Conservation (phyloP, 768 basidiomycete species). For the Tulasnella sp. region DNA sequence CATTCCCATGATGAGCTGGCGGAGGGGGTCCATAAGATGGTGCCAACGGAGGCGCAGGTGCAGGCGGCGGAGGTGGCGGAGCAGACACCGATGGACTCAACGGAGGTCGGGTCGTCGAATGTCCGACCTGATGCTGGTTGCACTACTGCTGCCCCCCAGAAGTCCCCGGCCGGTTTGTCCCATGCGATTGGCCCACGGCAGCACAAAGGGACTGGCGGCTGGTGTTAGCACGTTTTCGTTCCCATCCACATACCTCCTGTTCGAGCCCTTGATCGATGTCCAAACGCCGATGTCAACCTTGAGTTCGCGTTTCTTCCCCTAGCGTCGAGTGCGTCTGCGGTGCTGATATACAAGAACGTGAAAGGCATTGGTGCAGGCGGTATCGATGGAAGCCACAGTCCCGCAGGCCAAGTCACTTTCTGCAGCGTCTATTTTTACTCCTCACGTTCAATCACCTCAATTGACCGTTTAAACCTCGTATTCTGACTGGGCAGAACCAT, state of each 20-base stretch:
- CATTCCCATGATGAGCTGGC: neutral
- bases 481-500: neutral
- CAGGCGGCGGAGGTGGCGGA: neutral
- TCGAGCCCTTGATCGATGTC: neutral
- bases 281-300: neutral
- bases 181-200: no score
- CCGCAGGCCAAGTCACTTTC: neutral
- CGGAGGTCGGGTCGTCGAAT: no score
- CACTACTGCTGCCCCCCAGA: no score
- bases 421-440: neutral
- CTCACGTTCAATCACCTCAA: neutral
- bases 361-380: neutral
- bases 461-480: neutral
- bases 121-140: no score
- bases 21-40: neutral
- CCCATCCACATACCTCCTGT: no score
- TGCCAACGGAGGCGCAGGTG: neutral
- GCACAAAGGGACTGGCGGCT: no score
- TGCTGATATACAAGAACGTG: neutral
- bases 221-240: no score
- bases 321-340: neutral
- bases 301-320: neutral
- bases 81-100: neutral
- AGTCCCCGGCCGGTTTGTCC: no score
- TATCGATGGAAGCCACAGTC: neutral